Evolutionary conservation across 1,284 basidiomycete genomes (phyloP).

Genomic region (Ustilago nuda): DNA sequence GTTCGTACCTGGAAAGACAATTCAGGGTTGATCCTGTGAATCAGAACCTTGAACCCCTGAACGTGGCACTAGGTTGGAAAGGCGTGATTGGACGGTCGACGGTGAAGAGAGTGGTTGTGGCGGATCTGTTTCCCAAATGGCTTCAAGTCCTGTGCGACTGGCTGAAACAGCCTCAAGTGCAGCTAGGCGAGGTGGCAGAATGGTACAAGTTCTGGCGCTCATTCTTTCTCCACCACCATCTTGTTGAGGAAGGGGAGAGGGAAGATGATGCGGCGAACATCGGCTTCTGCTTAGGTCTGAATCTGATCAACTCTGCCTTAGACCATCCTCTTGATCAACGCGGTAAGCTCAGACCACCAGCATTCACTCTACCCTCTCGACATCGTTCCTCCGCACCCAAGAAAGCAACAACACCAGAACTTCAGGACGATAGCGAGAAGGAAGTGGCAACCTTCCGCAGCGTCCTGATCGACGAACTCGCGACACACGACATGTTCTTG

Average conservation of each 20-base stretch:
- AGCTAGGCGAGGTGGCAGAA: constrained; percentile 87
- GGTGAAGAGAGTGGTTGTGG: constrained; percentile 72
- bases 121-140: constrained; percentile 97
- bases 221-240: constrained; percentile 76
- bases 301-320: constrained; percentile 92
- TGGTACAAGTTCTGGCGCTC: constrained; percentile 90
- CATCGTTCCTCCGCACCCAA: not conserved
- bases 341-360: constrained; percentile 72
- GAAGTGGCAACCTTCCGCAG: constrained; percentile 78
- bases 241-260: constrained; percentile 68
- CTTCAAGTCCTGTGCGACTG: constrained; percentile 88
- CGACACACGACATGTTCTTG: constrained; percentile 85
- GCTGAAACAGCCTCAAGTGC: constrained; percentile 85
- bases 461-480: constrained; percentile 88
- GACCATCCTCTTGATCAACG: constrained; percentile 72
- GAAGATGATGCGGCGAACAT: constrained; percentile 64
- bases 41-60: constrained; percentile 79
- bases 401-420: not conserved
- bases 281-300: constrained; percentile 85
- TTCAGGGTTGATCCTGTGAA: constrained; percentile 88
- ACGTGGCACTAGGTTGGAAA: constrained; percentile 83
- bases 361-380: constrained; percentile 73
- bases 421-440: not conserved
- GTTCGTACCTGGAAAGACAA: constrained; percentile 80
- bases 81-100: constrained; percentile 74